phyloP scores from a whole-genome alignment of 108 stramenopile species.

The Skeletonema marinoi region DNA sequence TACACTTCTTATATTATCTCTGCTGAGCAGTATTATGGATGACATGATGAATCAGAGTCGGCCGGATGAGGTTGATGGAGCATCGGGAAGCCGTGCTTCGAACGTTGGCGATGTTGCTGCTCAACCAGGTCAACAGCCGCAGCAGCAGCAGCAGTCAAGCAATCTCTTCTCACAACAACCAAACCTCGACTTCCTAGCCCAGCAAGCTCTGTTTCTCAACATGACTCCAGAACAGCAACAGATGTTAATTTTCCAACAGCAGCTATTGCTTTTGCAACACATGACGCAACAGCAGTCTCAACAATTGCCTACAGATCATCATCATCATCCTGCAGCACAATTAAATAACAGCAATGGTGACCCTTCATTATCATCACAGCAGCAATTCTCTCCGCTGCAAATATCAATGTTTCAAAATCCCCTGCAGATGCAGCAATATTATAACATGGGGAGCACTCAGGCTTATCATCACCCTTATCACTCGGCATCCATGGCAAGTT shows the following conservation, averaged over 20 bases:
- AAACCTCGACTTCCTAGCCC: not conserved
- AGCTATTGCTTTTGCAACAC: not conserved
- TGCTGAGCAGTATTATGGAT: too few species aligned
- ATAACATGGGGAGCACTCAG: not conserved
- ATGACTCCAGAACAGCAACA: conserved; percentile 3
- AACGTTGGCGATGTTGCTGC: too few species aligned
- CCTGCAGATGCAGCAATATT: conserved; percentile 6
- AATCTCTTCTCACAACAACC: too few species aligned
- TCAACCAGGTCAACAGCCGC: too few species aligned
- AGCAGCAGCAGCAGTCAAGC: too few species aligned
- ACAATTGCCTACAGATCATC: not conserved
- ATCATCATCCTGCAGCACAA: not conserved
- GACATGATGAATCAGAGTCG: too few species aligned
- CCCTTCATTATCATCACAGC: not conserved
- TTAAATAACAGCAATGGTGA: not conserved
- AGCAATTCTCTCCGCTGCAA: conserved; percentile 1
- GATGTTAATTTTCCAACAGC: conserved; percentile 1
- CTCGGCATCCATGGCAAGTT: not conserved
- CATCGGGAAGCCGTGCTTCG: too few species aligned
- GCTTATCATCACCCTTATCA: not conserved
- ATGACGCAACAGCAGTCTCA: not conserved
- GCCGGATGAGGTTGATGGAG: too few species aligned
- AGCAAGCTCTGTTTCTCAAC: not conserved
- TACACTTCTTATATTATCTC: too few species aligned
- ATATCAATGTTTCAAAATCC: not conserved